A percentile compares a stretch with the other conserved stretches of the same genome.
phyloP scores from a whole-genome alignment of 768 basidiomycete species.

The Mycena maculata region DNA sequence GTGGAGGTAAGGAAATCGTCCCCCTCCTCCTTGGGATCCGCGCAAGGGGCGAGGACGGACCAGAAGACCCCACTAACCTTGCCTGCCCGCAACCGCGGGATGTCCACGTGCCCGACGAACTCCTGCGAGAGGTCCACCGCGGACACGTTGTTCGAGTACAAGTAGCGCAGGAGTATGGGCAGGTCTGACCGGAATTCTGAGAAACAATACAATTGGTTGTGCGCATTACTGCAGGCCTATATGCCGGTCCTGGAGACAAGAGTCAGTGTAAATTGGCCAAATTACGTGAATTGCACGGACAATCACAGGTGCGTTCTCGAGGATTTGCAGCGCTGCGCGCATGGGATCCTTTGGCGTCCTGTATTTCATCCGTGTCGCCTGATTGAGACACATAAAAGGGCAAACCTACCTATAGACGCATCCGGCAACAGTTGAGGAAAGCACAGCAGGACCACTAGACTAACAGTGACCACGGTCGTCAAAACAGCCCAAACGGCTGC shows the following conservation, averaged over 20 bases:
- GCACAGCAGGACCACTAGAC: slow-evolving; percentile 12
- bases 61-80: slow-evolving; percentile 96
- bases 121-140: slow-evolving; percentile 69
- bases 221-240: slow-evolving; percentile 59
- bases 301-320: slow-evolving; percentile 75
- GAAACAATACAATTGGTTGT: neutral
- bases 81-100: slow-evolving; percentile 83
- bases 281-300: slow-evolving; percentile 58
- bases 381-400: too few relatives aligned
- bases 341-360: slow-evolving; percentile 62
- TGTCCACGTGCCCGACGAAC: slow-evolving; percentile 82
- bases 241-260: slow-evolving; percentile 70
- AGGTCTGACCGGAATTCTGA: slow-evolving; percentile 65
- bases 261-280: slow-evolving; percentile 15
- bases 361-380: slow-evolving; percentile 30
- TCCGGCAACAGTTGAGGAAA: slow-evolving; percentile 26
- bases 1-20: slow-evolving; percentile 65
- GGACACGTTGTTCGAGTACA: slow-evolving; percentile 80
- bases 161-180: slow-evolving; percentile 69
- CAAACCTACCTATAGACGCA: slow-evolving; percentile 22
- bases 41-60: slow-evolving; percentile 77
- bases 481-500: slow-evolving; percentile 24
- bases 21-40: slow-evolving; percentile 59
- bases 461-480: slow-evolving; percentile 8
- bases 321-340: slow-evolving; percentile 66